Percentiles rank a stretch among this genome's conserved stretches.
phyloP scores from a whole-genome alignment of 1,284 basidiomycete genomes.

The Crucibulum parvulum region DNA sequence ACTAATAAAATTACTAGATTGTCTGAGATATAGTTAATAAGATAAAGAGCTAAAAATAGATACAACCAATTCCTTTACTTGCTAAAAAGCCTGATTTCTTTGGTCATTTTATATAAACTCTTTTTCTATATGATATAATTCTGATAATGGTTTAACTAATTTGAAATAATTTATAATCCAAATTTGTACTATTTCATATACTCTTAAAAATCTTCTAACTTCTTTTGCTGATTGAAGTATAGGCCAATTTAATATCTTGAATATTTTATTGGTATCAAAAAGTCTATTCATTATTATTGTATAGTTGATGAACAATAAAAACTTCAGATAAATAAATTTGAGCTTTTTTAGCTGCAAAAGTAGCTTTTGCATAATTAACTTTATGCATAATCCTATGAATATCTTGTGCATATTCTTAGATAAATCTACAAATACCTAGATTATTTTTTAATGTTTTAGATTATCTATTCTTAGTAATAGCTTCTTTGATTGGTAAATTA shows the following conservation, averaged over 20 bases:
- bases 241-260: too few species aligned
- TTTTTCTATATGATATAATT: conserved; percentile 29
- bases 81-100: conserved; percentile 26
- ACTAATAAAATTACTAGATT: conserved; percentile 32
- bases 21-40: conserved; percentile 31
- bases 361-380: conserved; percentile 13
- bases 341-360: conserved; percentile 25
- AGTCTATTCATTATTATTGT: too few species aligned
- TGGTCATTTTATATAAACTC: conserved; percentile 22
- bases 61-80: conserved; percentile 29
- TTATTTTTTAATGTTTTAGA: conserved; percentile 32
- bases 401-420: conserved; percentile 39
- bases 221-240: too few species aligned
- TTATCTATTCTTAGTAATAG: conserved; percentile 21
- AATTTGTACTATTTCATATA: too few species aligned
- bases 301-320: conserved; percentile 18
- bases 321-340: conserved; percentile 19
- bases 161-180: too few species aligned
- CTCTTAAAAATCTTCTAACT: too few species aligned
- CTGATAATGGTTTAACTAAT: conserved; percentile 23
- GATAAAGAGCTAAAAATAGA: conserved; percentile 28
- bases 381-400: conserved; percentile 28
- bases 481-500: conserved; percentile 36
- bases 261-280: too few species aligned
- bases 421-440: conserved; percentile 33